Base-by-base conservation (phyloP, 73 alveolate genomes). In the Uronychia binucleata region DNA sequence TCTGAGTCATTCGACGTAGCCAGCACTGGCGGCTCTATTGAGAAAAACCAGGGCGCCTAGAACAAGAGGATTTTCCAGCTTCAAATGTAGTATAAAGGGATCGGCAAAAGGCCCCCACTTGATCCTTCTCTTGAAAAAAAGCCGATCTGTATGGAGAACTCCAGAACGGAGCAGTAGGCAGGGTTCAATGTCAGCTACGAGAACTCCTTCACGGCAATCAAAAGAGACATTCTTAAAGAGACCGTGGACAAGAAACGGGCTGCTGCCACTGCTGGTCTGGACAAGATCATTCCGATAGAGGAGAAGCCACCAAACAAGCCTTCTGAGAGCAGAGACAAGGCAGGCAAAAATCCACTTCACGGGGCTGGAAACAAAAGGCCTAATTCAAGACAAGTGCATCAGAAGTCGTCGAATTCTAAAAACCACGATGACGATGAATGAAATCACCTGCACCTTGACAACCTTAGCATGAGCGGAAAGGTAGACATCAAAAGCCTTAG, bases 181-280 rank as follows among this genome's bases (percentile, higher is more conserved):
- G 95, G 95, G 27, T 34, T 89, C 27, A 89, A 89, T 74, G 92
- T 89, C n/a, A 67, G 88, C 29, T 89, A 89, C 74, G 95, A 89
- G 74, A 89, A 89, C 57, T 84, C 92, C 29, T 89, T 89, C 67
- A 78, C 85, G 26, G 95, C 95, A 0, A 89, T 89, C 30, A 85
- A 89, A 35, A 85, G 77, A 79, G 95, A 84, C 58, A 89, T 89
- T 33, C 79, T 75, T 28, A 89, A 89, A 67, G 90, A 88, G 33
- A 87, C 90, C 34, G 95, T 86, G 0, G 92, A 86, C 46, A n/a
- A n/a, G n/a, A 75, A 79, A 85, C 28, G 74, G 84, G 31, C n/a
- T 26, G 79, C 75, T 28, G n/a, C 75, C 59, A 75, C 87, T 0
- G 86, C 88, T 31, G 28, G 67, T 30, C 82, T 79, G 26, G 84